Conservation (phyloP, 352 stramenopile species). For the Achlya hypogyna region DNA sequence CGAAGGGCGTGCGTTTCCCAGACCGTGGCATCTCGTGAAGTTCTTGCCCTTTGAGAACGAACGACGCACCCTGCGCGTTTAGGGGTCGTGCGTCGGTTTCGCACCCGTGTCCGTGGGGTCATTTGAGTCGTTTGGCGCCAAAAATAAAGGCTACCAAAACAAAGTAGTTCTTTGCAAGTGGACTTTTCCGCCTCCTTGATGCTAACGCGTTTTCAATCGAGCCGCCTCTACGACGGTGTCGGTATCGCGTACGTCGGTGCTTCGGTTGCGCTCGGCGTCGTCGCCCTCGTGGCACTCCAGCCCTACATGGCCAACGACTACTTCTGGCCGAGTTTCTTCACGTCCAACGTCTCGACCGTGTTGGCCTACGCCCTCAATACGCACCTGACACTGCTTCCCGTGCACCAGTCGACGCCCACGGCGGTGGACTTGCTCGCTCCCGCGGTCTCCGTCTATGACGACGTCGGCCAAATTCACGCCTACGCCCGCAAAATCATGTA, state of each 20-base stretch:
- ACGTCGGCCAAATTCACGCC: not conserved
- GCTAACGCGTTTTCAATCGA: not conserved
- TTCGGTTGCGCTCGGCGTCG: not conserved
- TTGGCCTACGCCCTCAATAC: not conserved
- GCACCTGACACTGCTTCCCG: not conserved
- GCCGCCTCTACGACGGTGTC: not conserved
- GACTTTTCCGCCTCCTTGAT: too few species aligned
- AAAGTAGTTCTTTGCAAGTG: too few species aligned
- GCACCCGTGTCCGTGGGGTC: too few species aligned
- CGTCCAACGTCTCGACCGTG: not conserved
- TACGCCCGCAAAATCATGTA: slow-evolving; percentile 8
- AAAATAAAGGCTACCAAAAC: too few species aligned
- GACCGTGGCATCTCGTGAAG: too few species aligned
- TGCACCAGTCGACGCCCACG: not conserved
- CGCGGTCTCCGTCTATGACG: not conserved
- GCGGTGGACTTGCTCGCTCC: not conserved
- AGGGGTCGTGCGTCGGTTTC: too few species aligned
- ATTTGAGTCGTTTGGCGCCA: too few species aligned
- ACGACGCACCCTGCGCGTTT: too few species aligned
- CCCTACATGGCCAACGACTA: slow-evolving; percentile 1
- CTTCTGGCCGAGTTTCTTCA: not conserved
- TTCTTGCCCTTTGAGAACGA: too few species aligned
- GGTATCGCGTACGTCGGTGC: not conserved
- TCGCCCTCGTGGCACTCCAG: not conserved
- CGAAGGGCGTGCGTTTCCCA: too few species aligned